These are phyloP conservation scores for Exophiala phaeomuriformis DNA, from an alignment of 2,329 filamentous ascomycete genomes.

Conservation along the genomic window DNA sequence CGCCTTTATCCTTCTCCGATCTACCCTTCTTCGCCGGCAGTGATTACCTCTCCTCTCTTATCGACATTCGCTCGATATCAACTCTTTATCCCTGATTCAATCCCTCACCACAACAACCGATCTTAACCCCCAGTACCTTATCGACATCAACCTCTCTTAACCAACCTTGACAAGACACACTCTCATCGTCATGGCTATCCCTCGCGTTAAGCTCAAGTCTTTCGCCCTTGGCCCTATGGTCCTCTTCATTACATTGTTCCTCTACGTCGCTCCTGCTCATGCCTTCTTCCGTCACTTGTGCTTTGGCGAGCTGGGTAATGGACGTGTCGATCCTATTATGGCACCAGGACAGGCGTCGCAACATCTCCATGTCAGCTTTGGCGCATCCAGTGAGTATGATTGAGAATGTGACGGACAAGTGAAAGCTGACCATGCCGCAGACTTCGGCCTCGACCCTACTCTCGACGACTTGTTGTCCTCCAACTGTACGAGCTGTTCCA, in stretches of 20 bases:
- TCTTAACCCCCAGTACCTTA: neutral
- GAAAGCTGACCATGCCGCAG: slow-evolving; percentile 38
- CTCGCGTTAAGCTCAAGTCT: slow-evolving; percentile 9
- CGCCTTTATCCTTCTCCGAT: neutral
- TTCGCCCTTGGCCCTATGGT: neutral
- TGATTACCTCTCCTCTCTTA: neutral
- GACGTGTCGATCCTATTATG: slow-evolving; percentile 70
- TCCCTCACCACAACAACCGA: neutral
- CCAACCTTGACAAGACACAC: neutral
- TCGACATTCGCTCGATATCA: neutral
- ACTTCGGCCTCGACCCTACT: slow-evolving; percentile 54
- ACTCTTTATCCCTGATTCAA: neutral
- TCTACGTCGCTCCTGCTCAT: slow-evolving; percentile 25
- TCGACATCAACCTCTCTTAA: neutral
- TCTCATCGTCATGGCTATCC: neutral
- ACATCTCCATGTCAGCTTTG: slow-evolving; percentile 70
- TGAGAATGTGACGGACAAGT: slow-evolving; percentile 32
- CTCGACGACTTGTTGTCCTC: slow-evolving; percentile 51
- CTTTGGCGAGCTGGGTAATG: slow-evolving; percentile 60
- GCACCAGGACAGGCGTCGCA: slow-evolving; percentile 51
- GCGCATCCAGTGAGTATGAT: slow-evolving; percentile 60
- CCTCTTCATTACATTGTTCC: slow-evolving; percentile 3
- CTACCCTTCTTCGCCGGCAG: neutral
- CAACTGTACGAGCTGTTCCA: slow-evolving; percentile 72
- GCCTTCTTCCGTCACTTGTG: slow-evolving; percentile 92